Conservation (phyloP, 352 stramenopile genomes). For the Phytophthora boehmeriae region DNA sequence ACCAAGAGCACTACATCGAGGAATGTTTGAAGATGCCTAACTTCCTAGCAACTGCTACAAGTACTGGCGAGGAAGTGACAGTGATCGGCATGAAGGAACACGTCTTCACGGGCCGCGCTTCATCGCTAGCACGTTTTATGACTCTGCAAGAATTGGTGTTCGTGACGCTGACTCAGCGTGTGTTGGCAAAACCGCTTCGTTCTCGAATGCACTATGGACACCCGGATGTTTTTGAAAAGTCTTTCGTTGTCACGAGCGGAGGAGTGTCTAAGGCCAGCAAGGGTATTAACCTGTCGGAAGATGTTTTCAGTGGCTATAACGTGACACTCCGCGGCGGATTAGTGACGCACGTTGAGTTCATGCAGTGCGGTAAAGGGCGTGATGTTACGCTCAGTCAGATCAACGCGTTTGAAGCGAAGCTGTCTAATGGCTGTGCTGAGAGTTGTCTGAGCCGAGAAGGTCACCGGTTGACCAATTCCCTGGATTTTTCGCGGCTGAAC, state of each 20-base stretch:
- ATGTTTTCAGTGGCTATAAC: constrained; percentile 91
- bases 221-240: constrained; percentile 89
- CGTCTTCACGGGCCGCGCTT: constrained; percentile 86
- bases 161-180: constrained; percentile 84
- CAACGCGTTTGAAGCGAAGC: constrained; percentile 89
- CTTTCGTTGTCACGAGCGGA: constrained; percentile 83
- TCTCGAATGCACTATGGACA: constrained; percentile 89
- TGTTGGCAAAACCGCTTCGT: constrained; percentile 78
- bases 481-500: constrained; percentile 89
- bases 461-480: constrained; percentile 72
- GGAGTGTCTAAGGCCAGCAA: constrained; percentile 89
- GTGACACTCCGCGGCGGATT: constrained; percentile 79
- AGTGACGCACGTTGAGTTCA: constrained; percentile 88
- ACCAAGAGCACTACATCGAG: constrained; percentile 91
- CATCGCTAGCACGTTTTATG: constrained; percentile 89
- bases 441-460: constrained; percentile 83
- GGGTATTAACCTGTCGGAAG: constrained; percentile 89
- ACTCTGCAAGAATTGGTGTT: constrained; percentile 89
- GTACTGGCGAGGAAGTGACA: constrained; percentile 68
- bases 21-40: constrained; percentile 90
- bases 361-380: constrained; percentile 89
- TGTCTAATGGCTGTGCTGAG: constrained; percentile 85
- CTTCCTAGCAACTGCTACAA: constrained; percentile 75
- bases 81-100: constrained; percentile 92
- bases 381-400: constrained; percentile 90